These are phyloP conservation scores for Aspergillus campestris DNA, from an alignment of 495 filamentous ascomycete species.

Conservation along the genomic window DNA sequence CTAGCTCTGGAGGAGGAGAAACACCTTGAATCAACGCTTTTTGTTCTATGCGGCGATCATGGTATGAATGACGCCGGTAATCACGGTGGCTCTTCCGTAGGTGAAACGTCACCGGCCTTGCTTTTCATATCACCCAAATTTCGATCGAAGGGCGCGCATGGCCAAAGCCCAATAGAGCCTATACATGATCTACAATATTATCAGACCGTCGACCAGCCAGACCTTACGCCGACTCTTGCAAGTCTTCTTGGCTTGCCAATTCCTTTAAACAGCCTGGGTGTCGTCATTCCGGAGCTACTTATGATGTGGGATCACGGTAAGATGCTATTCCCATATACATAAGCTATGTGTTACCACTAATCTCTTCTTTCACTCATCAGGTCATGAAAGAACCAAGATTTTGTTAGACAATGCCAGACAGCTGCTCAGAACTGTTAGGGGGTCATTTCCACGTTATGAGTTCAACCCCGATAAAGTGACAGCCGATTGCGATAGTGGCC, in stretches of 20 bases:
- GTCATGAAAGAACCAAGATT: slow-evolving; percentile 51
- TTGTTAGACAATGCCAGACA: slow-evolving; percentile 70
- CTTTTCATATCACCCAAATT: slow-evolving; percentile 89
- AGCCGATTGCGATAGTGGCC: slow-evolving; percentile 33
- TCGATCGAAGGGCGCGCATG: slow-evolving; percentile 38
- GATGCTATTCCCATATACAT: background rate
- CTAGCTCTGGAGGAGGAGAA: slow-evolving; percentile 57
- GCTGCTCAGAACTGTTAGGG: slow-evolving; percentile 61
- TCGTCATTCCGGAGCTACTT: slow-evolving; percentile 74
- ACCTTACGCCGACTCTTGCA: slow-evolving; percentile 84
- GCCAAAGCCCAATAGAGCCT: slow-evolving; percentile 34
- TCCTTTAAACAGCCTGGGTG: slow-evolving; percentile 85
- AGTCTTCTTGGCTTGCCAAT: slow-evolving; percentile 81
- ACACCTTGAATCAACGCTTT: slow-evolving; percentile 68
- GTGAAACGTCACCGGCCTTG: slow-evolving; percentile 88
- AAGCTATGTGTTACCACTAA: background rate
- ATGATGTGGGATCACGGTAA: slow-evolving; percentile 59
- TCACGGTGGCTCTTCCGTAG: slow-evolving; percentile 84
- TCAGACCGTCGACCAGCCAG: slow-evolving; percentile 76
- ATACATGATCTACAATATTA: slow-evolving; percentile 67
- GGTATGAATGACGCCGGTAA: slow-evolving; percentile 99
- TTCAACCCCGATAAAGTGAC: slow-evolving; percentile 33
- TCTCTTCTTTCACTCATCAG: slow-evolving; percentile 13
- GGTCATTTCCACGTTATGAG: slow-evolving; percentile 52
- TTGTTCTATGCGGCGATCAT: slow-evolving; percentile 88